Conservation (phyloP, 805 yeast species). For the Hermanozyma aechmeae region DNA sequence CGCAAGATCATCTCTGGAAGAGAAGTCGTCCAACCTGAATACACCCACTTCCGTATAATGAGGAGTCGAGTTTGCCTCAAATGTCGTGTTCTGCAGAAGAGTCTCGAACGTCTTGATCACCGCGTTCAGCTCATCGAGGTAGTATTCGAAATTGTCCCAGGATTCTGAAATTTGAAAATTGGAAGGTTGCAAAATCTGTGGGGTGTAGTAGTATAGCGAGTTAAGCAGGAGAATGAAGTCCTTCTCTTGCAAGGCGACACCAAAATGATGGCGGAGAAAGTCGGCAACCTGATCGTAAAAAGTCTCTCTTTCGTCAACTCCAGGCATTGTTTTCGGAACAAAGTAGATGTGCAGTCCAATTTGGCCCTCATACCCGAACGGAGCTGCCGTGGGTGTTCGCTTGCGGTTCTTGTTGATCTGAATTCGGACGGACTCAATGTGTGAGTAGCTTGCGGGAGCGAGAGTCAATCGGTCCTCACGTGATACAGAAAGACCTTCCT, state of each 20-base stretch:
- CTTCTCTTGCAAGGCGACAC: conserved; percentile 8
- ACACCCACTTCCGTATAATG: conserved; percentile 28
- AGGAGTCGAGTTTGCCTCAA: not conserved
- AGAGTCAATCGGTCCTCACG: conserved; percentile 7
- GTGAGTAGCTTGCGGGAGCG: conserved; percentile 1
- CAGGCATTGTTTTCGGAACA: conserved; percentile 12
- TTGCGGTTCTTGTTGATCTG: not conserved
- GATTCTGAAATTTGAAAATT: not conserved
- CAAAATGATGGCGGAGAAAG: conserved; percentile 10
- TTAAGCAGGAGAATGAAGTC: conserved; percentile 20
- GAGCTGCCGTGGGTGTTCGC: not conserved
- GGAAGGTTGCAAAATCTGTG: not conserved
- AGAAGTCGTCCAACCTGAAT: conserved; percentile 19
- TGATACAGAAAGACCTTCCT: conserved; percentile 2
- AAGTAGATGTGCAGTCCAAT: conserved; percentile 23
- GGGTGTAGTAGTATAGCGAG: conserved; percentile 18
- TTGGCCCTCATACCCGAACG: conserved; percentile 18
- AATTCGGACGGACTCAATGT: conserved; percentile 4
- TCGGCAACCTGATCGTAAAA: conserved; percentile 15
- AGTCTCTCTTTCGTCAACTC: conserved; percentile 4
- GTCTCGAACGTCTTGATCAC: conserved; percentile 3
- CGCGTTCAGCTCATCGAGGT: conserved; percentile 1
- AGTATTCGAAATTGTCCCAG: conserved; percentile 8
- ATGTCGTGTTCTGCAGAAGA: not conserved
- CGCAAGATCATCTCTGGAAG: conserved; percentile 24